Evolutionary conservation across 1,284 basidiomycete species (phyloP).

Genomic region (Rhodofomes roseus): DNA sequence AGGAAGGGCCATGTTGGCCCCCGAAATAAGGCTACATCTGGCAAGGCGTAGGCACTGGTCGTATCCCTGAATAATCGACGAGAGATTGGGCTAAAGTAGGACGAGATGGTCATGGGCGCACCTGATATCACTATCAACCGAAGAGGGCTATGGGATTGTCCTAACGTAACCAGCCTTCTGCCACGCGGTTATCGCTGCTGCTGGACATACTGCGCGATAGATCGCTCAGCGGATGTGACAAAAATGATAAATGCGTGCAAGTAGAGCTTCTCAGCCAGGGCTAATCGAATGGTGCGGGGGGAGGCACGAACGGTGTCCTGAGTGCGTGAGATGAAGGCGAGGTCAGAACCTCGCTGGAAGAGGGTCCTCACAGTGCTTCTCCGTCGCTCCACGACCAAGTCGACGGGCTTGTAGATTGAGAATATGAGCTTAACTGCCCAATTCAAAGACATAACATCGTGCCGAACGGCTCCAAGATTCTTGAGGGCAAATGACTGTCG

Average conservation of each 20-base stretch:
- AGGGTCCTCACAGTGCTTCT: not conserved
- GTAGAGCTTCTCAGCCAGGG: not conserved
- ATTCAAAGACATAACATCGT: not conserved
- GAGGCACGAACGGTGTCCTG: not conserved
- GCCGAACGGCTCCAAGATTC: not conserved
- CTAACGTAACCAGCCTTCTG: not conserved
- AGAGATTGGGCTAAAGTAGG: not conserved
- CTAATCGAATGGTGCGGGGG: not conserved
- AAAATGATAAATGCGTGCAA: not conserved
- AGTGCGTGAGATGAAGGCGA: not conserved
- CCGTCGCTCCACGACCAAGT: not conserved
- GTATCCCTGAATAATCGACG: not conserved
- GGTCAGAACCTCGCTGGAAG: not conserved
- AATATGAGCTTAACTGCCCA: not conserved
- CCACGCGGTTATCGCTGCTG: not conserved
- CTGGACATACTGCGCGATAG: no score
- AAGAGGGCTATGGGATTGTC: not conserved
- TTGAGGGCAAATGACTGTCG: not conserved
- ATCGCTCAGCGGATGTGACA: not conserved
- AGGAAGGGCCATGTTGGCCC: not conserved
- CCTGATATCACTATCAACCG: not conserved
- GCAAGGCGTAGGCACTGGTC: not conserved
- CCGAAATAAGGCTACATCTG: not conserved
- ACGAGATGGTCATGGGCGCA: not conserved
- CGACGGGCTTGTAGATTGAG: not conserved